Evolutionary conservation across 2,329 filamentous ascomycete species (phyloP), one percentile per base, ranked within the genome.

Genomic region (Claviceps purpurea): DNA sequence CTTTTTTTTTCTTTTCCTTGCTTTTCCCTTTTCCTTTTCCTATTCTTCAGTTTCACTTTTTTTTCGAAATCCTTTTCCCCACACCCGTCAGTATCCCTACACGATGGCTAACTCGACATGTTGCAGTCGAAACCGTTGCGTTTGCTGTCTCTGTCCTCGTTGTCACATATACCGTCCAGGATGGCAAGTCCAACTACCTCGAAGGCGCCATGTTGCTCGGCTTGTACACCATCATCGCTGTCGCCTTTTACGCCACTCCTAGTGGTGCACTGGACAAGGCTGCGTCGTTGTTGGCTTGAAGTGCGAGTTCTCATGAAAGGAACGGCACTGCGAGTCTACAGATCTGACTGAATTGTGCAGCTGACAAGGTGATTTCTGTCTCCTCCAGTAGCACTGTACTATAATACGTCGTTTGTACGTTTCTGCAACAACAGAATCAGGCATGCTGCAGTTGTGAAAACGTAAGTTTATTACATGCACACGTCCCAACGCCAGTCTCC

Each of bases 161-260:
- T 37, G 85, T 89, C 38, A 87, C 79, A 52, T 89, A 81, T 67
- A 85, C 78, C 2, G 84, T 90, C 44, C 83, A 87, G 63, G 87
- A 91, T 62, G 87, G 87, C 61, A 87, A 86, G 67, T 87, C 82
- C 14, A 93, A 91, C 67, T 91, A 91, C 59, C 77, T 91, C 22
- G 87, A 91, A 65, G 87, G 87, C 45, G 84, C 84, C 47, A 85
- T 91, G 79, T 62, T 71, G 47, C 61, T 72, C 52, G 69, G 68
- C 49, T 68, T 82, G 16, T 82, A 81, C 61, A 60, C 74, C 47
- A 81, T 82, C 58, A 81, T 82, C 55, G 78, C 78, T 4, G 65
- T 81, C 38, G 78, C 78, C 16, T 81, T 81, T 61, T 81, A 75
- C 59, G 77, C 75, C 52, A 77, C 73, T 14, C 77, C 77, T 3